A percentile compares a stretch with the other conserved stretches of the same genome.
Conservation (phyloP, 164 flowering plant species). For the Chloranthus sessilifolius region DNA sequence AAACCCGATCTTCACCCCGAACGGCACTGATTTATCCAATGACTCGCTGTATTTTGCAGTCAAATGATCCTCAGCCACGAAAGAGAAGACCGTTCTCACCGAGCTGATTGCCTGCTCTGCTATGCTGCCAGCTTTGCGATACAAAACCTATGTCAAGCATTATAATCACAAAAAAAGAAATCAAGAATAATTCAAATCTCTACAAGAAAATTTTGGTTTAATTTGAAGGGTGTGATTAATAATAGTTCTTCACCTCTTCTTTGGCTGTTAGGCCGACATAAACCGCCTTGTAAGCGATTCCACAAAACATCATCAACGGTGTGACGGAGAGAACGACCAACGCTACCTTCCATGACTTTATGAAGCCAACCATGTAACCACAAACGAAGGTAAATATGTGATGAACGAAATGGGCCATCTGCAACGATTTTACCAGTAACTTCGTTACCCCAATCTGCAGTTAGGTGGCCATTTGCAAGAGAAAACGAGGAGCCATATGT, state of each 20-base stretch:
- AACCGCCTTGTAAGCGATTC: conserved; percentile 68
- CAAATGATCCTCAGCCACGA: conserved; percentile 57
- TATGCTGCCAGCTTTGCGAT: conserved; percentile 55
- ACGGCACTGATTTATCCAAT: conserved; percentile 38
- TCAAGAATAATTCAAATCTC: background rate
- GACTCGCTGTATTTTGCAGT: conserved; percentile 35
- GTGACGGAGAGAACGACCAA: conserved; percentile 63
- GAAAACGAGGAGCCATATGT: too few relatives aligned
- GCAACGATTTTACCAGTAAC: too few relatives aligned
- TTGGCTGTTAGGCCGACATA: conserved; percentile 70
- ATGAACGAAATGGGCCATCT: conserved; percentile 78
- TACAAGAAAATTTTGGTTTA: background rate
- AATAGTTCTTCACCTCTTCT: conserved; percentile 46
- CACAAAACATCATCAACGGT: conserved; percentile 69
- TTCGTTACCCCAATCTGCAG: too few relatives aligned
- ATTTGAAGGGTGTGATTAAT: background rate
- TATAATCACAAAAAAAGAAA: background rate
- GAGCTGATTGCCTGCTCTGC: conserved; percentile 70
- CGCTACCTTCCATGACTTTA: conserved; percentile 60
- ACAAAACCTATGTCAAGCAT: conserved; percentile 56
- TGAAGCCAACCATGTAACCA: conserved; percentile 64
- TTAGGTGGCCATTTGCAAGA: too few relatives aligned
- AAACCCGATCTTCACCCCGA: conserved; percentile 59
- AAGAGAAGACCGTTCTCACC: conserved; percentile 64
- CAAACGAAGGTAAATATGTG: conserved; percentile 62